phyloP scores from a whole-genome alignment of 1,284 basidiomycete genomes.

The Uromyces viciae-fabae region DNA sequence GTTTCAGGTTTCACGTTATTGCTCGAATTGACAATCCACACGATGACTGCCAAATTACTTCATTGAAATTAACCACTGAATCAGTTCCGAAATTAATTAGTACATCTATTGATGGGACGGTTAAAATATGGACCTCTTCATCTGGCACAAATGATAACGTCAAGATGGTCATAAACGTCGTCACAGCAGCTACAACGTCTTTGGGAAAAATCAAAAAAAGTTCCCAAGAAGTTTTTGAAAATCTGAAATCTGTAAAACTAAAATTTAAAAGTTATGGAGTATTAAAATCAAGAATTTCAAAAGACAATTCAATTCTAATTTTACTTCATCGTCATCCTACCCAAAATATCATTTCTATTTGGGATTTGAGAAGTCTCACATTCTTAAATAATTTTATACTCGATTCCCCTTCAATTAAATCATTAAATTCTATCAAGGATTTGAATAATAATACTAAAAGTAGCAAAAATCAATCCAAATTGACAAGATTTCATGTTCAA shows the following conservation, averaged over 20 bases:
- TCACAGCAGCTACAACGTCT: background rate
- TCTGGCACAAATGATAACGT: conserved; percentile 53
- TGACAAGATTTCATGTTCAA: background rate
- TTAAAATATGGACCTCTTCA: conserved; percentile 59
- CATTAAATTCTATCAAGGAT: too few species aligned
- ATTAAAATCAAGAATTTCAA: background rate
- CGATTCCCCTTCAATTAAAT: too few species aligned
- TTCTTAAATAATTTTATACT: conserved; percentile 15
- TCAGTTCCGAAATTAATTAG: conserved; percentile 53
- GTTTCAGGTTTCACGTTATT: conserved; percentile 63
- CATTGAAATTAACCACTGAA: conserved; percentile 63
- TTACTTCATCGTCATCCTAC: background rate
- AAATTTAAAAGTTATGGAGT: conserved; percentile 5
- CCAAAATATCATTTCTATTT: conserved; percentile 21
- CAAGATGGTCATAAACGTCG: background rate
- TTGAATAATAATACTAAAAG: background rate
- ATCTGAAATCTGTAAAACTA: conserved; percentile 19
- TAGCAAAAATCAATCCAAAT: background rate
- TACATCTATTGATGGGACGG: conserved; percentile 56
- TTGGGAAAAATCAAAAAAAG: background rate
- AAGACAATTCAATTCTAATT: conserved; percentile 20
- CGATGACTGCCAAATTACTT: conserved; percentile 64
- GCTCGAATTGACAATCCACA: conserved; percentile 89
- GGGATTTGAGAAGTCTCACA: conserved; percentile 7
- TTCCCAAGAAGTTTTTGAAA: conserved; percentile 12